Conservation (phyloP, 1,139 yeast genomes). For the Suhomyces anneliseae region DNA sequence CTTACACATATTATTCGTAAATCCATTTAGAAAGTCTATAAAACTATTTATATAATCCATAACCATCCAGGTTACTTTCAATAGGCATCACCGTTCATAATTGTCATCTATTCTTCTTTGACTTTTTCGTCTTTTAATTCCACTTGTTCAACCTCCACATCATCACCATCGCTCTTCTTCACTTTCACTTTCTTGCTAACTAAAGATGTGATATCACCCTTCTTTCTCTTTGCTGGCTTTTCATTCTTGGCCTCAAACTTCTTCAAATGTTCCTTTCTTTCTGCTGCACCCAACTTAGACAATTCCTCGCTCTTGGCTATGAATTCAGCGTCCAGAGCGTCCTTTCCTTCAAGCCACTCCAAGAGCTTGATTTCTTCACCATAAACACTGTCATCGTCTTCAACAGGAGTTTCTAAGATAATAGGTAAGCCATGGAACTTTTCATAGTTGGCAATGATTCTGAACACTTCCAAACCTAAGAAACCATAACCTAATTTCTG, state of each 20-base stretch:
- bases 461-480: constrained; percentile 79
- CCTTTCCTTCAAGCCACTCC: constrained; percentile 66
- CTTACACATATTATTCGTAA: too few species aligned
- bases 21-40: too few species aligned
- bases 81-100: too few species aligned
- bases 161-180: constrained; percentile 14
- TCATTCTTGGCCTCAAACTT: constrained; percentile 35
- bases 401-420: constrained; percentile 86
- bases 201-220: constrained; percentile 22
- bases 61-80: too few species aligned
- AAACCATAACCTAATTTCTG: constrained; percentile 89
- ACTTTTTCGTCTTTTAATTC: background rate
- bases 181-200: constrained; percentile 17
- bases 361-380: constrained; percentile 80
- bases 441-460: constrained; percentile 69
- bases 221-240: constrained; percentile 18
- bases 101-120: background rate
- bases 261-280: constrained; percentile 51
- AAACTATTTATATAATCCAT: too few species aligned
- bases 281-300: constrained; percentile 55
- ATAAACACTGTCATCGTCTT: constrained; percentile 56
- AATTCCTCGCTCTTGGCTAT: constrained; percentile 49
- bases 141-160: background rate
- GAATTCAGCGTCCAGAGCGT: constrained; percentile 56
- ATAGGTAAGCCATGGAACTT: constrained; percentile 70